Conservation (phyloP, 352 stramenopile species). For the Globisporangium spinosum region DNA sequence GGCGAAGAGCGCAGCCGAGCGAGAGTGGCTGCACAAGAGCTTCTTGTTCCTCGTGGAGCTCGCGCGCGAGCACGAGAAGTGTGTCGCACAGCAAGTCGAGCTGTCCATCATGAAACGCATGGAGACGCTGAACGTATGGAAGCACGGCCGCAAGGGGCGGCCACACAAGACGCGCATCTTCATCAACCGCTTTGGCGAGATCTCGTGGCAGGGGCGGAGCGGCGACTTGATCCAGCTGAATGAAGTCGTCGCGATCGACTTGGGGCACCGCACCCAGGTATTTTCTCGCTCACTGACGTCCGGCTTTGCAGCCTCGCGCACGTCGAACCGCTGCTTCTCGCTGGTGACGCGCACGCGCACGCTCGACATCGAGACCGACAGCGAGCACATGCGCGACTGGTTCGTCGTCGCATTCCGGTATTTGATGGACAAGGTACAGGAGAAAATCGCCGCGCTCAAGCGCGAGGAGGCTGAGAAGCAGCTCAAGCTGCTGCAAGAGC, state of each 20-base stretch:
- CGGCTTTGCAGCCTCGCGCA: conserved; percentile 26
- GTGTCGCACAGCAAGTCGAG: conserved; percentile 75
- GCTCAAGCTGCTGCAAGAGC: conserved; percentile 71
- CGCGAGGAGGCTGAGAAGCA: conserved; percentile 76
- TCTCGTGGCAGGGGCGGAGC: conserved; percentile 79
- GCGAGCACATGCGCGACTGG: conserved; percentile 77
- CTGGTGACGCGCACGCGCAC: conserved; percentile 58
- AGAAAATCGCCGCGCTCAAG: conserved; percentile 74
- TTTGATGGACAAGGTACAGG: conserved; percentile 80
- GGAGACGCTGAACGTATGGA: conserved; percentile 65
- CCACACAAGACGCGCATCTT: conserved; percentile 83
- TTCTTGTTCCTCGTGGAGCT: conserved; percentile 68
- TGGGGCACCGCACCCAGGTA: conserved; percentile 59
- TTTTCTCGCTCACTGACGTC: conserved; percentile 46
- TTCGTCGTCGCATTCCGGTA: conserved; percentile 86
- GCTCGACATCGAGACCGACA: conserved; percentile 72
- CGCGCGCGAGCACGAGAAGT: conserved; percentile 67
- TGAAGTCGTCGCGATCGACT: conserved; percentile 55
- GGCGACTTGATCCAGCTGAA: conserved; percentile 74
- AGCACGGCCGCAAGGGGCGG: conserved; percentile 69
- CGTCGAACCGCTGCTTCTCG: conserved; percentile 59
- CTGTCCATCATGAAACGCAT: conserved; percentile 85
- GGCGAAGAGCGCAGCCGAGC: conserved; percentile 56
- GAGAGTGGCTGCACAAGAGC: conserved; percentile 76
- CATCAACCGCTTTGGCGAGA: conserved; percentile 79